phyloP scores from a whole-genome alignment of 2,329 filamentous ascomycete genomes.

The Pyrenochaeta sp. region DNA sequence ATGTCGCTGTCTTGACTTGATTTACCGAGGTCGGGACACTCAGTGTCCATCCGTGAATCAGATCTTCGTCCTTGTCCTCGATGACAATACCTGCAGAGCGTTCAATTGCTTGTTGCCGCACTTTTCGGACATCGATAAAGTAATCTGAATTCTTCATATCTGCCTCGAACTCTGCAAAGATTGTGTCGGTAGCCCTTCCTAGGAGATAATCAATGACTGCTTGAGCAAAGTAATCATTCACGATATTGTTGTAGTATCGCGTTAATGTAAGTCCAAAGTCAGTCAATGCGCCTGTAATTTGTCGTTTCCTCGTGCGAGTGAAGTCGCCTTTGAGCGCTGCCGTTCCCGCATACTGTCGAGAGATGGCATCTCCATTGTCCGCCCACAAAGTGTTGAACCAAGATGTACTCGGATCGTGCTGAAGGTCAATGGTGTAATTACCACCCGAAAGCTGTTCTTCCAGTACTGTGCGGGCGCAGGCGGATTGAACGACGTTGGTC shows the following conservation, averaged over 20 bases:
- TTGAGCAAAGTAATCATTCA: slow-evolving; percentile 97
- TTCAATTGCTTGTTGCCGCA: slow-evolving; percentile 89
- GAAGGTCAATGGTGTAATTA: slow-evolving; percentile 76
- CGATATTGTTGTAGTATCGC: slow-evolving; percentile 82
- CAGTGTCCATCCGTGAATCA: slow-evolving; percentile 89
- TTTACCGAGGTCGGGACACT: slow-evolving; percentile 77
- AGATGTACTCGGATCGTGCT: slow-evolving; percentile 77
- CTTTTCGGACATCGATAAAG: slow-evolving; percentile 82
- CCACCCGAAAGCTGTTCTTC: slow-evolving; percentile 79
- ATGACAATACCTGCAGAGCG: slow-evolving; percentile 87
- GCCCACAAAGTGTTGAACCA: slow-evolving; percentile 99
- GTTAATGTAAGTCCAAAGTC: slow-evolving; percentile 90
- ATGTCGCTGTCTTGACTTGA: slow-evolving; percentile 70
- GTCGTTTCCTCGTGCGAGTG: slow-evolving; percentile 86
- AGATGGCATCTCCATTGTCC: slow-evolving; percentile 95
- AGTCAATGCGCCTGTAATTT: slow-evolving; percentile 89
- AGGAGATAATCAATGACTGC: slow-evolving; percentile 93
- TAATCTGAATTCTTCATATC: slow-evolving; percentile 94
- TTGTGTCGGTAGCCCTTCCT: slow-evolving; percentile 81
- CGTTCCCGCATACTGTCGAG: slow-evolving; percentile 93
- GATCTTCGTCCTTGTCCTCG: slow-evolving; percentile 76
- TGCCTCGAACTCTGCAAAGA: slow-evolving; percentile 94
- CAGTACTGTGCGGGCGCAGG: slow-evolving; percentile 82
- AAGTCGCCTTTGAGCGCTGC: slow-evolving; percentile 97
- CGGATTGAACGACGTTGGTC: slow-evolving; percentile 95